These are phyloP conservation scores for Cryptococcus floricola DNA, from an alignment of 1,284 basidiomycete genomes.

Conservation along the genomic window DNA sequence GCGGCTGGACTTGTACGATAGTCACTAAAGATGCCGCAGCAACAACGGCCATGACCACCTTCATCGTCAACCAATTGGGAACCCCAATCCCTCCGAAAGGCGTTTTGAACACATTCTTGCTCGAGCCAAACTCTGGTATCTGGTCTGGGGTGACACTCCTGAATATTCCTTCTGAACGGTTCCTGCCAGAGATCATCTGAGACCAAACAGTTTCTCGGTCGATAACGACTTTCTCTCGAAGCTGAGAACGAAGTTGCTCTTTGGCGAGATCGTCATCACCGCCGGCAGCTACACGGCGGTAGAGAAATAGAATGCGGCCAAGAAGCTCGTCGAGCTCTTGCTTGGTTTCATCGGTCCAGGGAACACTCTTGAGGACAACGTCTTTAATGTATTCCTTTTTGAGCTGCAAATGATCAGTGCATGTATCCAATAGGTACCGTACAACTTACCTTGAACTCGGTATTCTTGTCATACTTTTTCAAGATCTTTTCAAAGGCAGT, in stretches of 20 bases:
- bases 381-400: slow-evolving; percentile 78
- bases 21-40: slow-evolving; percentile 60
- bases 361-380: slow-evolving; percentile 64
- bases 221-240: slow-evolving; percentile 69
- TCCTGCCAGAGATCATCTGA: slow-evolving; percentile 71
- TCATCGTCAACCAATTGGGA: slow-evolving; percentile 58
- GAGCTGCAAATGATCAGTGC: slow-evolving; percentile 52
- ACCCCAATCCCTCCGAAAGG: slow-evolving; percentile 59
- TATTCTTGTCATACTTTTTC: slow-evolving; percentile 99
- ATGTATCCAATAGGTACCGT: too few relatives aligned
- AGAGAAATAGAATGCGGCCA: slow-evolving; percentile 65
- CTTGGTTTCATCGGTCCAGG: slow-evolving; percentile 66
- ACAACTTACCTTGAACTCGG: slow-evolving; percentile 62
- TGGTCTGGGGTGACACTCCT: slow-evolving; percentile 57
- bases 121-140: slow-evolving; percentile 55
- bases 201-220: slow-evolving; percentile 73
- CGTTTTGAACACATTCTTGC: slow-evolving; percentile 52
- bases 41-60: slow-evolving; percentile 59
- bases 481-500: slow-evolving; percentile 94
- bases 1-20: slow-evolving; percentile 60
- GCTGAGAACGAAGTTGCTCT: slow-evolving; percentile 79
- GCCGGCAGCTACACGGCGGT: slow-evolving; percentile 78
- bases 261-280: slow-evolving; percentile 69
- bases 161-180: slow-evolving; percentile 65
- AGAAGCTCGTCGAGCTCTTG: slow-evolving; percentile 64